Base-by-base conservation (phyloP, 768 basidiomycete genomes). In the Kwoniella botswanensis region DNA sequence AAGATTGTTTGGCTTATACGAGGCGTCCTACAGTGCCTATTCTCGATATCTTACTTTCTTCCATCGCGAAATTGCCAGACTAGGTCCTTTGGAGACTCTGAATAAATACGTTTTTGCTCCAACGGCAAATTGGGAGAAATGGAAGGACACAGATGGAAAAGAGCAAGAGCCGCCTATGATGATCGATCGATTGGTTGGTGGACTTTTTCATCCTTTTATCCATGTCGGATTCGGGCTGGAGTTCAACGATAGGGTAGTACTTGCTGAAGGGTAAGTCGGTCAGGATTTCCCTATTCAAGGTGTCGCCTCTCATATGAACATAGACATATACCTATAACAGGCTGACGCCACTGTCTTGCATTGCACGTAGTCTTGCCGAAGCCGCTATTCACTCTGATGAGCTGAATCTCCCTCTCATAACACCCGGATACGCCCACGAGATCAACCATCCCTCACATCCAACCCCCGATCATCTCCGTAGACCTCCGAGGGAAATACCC, bases 181-280 rank as follows among this genome's bases (percentile, higher is more conserved):
- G 79, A 53, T 80, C 10, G 59, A 69, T 42, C 53, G 79, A 17
- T 55, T 80, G 9, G 44, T 80, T n/a, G 67, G 71, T 17, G 79
- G 79, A 10, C 67, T 75, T 0, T 66, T 75, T 6, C 79, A 80
- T 59, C 79, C 79, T 2, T 76, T 76, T 29, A 80, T 80, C 42
- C 79, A 80, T 58, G 67, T 63, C 22, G 79, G 79, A 6, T 78
- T 76, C 54, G 79, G 77, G 15, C n/a, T 80, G 21, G 79, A 80
- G 26, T 80, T 80, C 74, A 50, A 67, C n/a, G 79, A 80, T 66
- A 59, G 69, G 29, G 71, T 80, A 7, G 62, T 70, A 13, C 64
- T 80, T 4, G 79, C 79, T 22, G 79, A 80, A 62, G 79, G 76
- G 76, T 78, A 21, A 67, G 74, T 59, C 5, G 4, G 10, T 50